Evolutionary conservation across 208 protist species (phyloP), one percentile per base, ranked within the genome.

Genomic region (Leishmania arabica): DNA sequence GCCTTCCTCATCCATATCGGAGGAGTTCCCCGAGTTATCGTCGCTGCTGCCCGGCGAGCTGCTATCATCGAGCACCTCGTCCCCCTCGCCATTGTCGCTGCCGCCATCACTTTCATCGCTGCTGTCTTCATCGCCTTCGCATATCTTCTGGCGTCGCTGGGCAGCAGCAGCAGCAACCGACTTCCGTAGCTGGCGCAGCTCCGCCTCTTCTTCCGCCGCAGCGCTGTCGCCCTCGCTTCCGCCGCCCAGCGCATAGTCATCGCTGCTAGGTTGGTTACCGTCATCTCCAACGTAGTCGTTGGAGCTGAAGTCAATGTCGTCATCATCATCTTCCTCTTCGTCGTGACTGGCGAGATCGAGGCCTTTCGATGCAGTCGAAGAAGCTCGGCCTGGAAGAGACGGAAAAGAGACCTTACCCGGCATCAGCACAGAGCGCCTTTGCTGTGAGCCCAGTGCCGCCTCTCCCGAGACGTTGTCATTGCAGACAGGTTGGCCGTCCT

Each of bases 221-320:
- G 66, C 73, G 71, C 84, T 84, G 54, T 86, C 77, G n/a, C 75
- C 86, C n/a, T 81, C 64, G 51, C 70, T 80, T 42, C 54, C 77
- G 75, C 82, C 78, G 6, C 45, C 45, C 13, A 81, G 75, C 15
- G 72, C 84, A 21, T 83, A 90, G 82, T 88, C 76, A 69, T 88
- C 90, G 70, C 79, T 83, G 74, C 90, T 90, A n/a, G 88, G 78
- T 60, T 88, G 87, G 69, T 93, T 93, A 62, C 90, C 90, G 53
- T 93, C 92, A 53, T 93, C 84, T 34, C 89, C 89, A n/a, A 91
- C 78, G 70, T 86, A 80, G 34, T 86, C 78, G 60, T 83, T 86
- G 34, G 81, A 85, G 65, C 87, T 88, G 62, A 81, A 73, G 64
- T 81, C 45, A 24, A 70, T 81, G 53, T 19, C 69, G 15, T 68